A percentile compares a stretch with the other conserved stretches of the same genome.
Evolutionary conservation across 306 rosid genomes (phyloP).

Genomic region (Argentina anserina): DNA sequence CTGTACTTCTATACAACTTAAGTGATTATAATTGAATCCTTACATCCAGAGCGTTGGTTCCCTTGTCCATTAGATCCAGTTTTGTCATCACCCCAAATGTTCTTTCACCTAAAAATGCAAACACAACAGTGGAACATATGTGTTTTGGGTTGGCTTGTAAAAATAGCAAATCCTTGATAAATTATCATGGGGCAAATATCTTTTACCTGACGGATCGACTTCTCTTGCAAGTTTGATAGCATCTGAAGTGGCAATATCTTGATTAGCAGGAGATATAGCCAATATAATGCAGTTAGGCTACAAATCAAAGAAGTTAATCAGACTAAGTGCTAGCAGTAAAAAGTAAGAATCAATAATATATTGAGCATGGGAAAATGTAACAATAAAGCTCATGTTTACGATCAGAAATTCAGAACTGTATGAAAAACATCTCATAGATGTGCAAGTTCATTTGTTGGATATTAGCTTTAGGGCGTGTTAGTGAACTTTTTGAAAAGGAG

Average conservation of each 20-base stretch:
- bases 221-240: conserved; percentile 90
- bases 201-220: conserved; percentile 82
- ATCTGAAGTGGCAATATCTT: conserved; percentile 97
- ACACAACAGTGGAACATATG: conserved; percentile 10
- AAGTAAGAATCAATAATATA: not conserved
- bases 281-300: conserved; percentile 90
- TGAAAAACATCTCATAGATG: not conserved
- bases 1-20: not conserved
- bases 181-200: not conserved
- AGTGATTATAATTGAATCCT: conserved; percentile 20
- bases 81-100: conserved; percentile 95
- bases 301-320: conserved; percentile 43
- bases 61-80: conserved; percentile 95
- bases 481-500: not conserved
- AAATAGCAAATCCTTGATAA: not conserved
- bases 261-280: conserved; percentile 95
- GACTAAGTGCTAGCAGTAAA: conserved; percentile 13
- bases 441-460: not conserved
- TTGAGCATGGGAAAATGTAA: not conserved
- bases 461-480: not conserved
- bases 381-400: not conserved
- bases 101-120: conserved; percentile 70
- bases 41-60: conserved; percentile 93
- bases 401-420: conserved; percentile 28
- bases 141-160: not conserved